Percentiles rank a stretch among this genome's conserved stretches.
Evolutionary conservation across 2,329 filamentous ascomycete species (phyloP).

Genomic region (Botrytis cinerea): DNA sequence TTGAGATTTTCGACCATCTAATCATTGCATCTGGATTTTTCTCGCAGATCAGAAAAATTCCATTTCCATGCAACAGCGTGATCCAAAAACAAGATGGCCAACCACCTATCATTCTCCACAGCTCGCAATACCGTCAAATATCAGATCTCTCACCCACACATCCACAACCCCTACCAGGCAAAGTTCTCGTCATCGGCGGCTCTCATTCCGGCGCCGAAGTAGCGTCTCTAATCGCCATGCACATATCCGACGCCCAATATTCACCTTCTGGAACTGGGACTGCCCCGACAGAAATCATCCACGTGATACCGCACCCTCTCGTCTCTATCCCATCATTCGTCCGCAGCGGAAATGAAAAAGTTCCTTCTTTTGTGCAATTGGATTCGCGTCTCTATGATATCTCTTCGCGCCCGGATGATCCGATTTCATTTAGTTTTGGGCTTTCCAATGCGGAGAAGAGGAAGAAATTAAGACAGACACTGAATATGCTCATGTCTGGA

Average conservation of each 20-base stretch:
- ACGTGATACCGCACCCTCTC: conserved; percentile 6
- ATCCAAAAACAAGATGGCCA: neutral
- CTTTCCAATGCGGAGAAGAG: neutral
- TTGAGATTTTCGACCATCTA: conserved; percentile 13
- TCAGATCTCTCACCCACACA: neutral
- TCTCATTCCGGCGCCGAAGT: conserved; percentile 25
- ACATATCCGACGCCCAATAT: conserved; percentile 45
- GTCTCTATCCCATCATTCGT: conserved; percentile 9
- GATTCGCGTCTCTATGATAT: neutral
- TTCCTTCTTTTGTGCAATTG: conserved; percentile 1
- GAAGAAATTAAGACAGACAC: neutral
- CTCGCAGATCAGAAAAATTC: neutral
- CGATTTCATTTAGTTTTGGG: conserved; percentile 1
- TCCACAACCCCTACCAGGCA: neutral
- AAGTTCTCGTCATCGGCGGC: conserved; percentile 23
- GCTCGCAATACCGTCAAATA: conserved; percentile 8
- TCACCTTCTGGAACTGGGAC: conserved; percentile 13
- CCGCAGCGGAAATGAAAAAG: neutral
- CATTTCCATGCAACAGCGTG: neutral
- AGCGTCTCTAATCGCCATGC: conserved; percentile 33
- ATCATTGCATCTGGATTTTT: conserved; percentile 20
- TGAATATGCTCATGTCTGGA: neutral
- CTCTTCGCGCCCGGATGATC: neutral
- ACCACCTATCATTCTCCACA: neutral
- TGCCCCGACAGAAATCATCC: neutral